phyloP scores from a whole-genome alignment of 306 rosid species.

The Fragaria vesca region DNA sequence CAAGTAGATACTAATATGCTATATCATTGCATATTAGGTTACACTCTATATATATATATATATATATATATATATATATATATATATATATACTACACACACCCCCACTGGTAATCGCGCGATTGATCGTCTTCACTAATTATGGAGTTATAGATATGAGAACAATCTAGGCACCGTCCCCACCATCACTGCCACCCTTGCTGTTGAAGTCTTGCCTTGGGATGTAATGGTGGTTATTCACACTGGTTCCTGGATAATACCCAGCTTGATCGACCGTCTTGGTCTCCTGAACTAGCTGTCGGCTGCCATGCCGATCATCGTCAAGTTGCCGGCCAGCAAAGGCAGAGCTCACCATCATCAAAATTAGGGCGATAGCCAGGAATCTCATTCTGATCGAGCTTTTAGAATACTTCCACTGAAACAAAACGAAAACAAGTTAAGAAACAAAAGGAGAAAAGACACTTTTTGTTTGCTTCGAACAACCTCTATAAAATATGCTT shows the following conservation, averaged over 20 bases:
- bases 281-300: background rate
- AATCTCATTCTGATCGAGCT: slow-evolving; percentile 17
- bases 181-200: slow-evolving; percentile 29
- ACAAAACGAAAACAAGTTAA: background rate
- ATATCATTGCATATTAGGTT: no score
- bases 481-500: background rate
- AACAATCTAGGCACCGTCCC: slow-evolving; percentile 20
- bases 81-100: no score
- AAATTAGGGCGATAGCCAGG: slow-evolving; percentile 14
- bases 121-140: background rate
- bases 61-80: no score
- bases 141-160: background rate
- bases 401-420: background rate
- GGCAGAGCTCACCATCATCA: slow-evolving; percentile 23
- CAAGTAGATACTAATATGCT: no score
- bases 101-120: no score
- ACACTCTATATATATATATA: no score
- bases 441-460: background rate
- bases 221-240: slow-evolving; percentile 34
- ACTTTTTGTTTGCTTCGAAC: background rate
- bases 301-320: background rate
- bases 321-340: slow-evolving; percentile 14
- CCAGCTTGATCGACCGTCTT: slow-evolving; percentile 12
- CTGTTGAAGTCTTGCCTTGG: slow-evolving; percentile 33
- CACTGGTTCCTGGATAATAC: slow-evolving; percentile 16